These are phyloP conservation scores for Coniferiporia weirii DNA, from an alignment of 1,284 basidiomycete species.

Conservation along the genomic window DNA sequence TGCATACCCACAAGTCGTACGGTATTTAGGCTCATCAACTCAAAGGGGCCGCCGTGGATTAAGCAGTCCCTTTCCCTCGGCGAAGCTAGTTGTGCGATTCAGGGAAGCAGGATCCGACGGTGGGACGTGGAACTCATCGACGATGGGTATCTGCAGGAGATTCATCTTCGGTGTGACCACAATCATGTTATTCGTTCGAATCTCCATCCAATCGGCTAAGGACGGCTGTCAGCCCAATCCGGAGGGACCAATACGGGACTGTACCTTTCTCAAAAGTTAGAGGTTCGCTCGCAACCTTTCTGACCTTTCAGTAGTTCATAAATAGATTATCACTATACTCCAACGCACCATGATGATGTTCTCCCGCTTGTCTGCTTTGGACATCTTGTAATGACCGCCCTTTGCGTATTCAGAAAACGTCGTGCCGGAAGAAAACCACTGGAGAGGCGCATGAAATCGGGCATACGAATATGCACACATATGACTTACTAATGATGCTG, in stretches of 20 bases:
- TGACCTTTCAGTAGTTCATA: background rate
- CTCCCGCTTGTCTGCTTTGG: slow-evolving; percentile 92
- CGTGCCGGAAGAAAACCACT: slow-evolving; percentile 96
- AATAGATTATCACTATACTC: slow-evolving; percentile 1
- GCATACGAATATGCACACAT: slow-evolving; percentile 10
- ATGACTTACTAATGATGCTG: slow-evolving; percentile 73
- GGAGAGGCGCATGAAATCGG: background rate
- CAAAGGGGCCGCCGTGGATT: slow-evolving; percentile 36
- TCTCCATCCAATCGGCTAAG: slow-evolving; percentile 94
- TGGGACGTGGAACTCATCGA: slow-evolving; percentile 85
- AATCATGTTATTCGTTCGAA: slow-evolving; percentile 90
- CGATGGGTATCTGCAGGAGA: slow-evolving; percentile 88
- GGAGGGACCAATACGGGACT: slow-evolving; percentile 18
- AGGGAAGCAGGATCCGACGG: slow-evolving; percentile 68
- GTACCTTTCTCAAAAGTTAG: slow-evolving; percentile 89
- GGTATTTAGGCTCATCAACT: background rate
- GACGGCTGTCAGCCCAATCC: slow-evolving; percentile 1
- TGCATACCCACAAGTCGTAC: background rate
- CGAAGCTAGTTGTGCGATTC: slow-evolving; percentile 63
- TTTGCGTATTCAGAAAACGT: slow-evolving; percentile 88
- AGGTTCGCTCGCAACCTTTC: slow-evolving; percentile 82
- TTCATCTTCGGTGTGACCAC: slow-evolving; percentile 93
- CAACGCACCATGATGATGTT: slow-evolving; percentile 79
- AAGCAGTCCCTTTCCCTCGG: slow-evolving; percentile 67
- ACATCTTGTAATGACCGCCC: slow-evolving; percentile 91